Base-by-base conservation (phyloP, 148 eudicot species). In the Fallopia convolvulus region DNA sequence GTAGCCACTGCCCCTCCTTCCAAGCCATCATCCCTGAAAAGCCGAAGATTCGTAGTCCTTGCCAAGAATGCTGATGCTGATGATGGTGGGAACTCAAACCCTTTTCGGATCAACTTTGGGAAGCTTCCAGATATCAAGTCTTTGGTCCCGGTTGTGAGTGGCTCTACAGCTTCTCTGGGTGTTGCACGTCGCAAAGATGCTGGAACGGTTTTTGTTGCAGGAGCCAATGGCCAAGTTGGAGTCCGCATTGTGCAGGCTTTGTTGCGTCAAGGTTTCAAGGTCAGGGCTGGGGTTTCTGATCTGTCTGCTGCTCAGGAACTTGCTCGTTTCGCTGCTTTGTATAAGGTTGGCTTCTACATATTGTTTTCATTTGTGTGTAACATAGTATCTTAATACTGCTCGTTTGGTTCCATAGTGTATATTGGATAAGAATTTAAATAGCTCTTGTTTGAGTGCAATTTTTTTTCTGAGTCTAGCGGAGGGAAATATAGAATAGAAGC, bases 211-310 rank as follows among this genome's bases (percentile, higher is more conserved):
- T 95, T 89, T 70, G 99, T 95, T 2, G 97, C 97, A 2, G 99
- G 99, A 0, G 99, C 90, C 0, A 83, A 88, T 6, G 99, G 99
- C 26, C 94, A 82, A 77, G 85, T 91, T 0, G 99, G 99, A 0
- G 79, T 81, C 20, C 88, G 97, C 72, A 88, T 95, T 80, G 85
- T 90, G 3, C 94, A 89, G 77, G 80, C 81, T 33, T 78, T 95
- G 75, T 49, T 95, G 70, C 87, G 94, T 0, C 79, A 91, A 74
- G 99, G 98, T 18, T 95, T 90, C 44, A 85, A 78, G 70, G 98
- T 95, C 0, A 88, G 99, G 74, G 98, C 98, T 46, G 99, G 99
- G 1, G 99, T 95, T n/a, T 78, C 93, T 5, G 94, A 93, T 58
- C 90, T 95, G 70, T 89, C 77, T 76, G 88, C 92, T 76, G 98